Evolutionary conservation across 495 filamentous ascomycete species (phyloP).

Genomic region (Articulospora tetracladia): DNA sequence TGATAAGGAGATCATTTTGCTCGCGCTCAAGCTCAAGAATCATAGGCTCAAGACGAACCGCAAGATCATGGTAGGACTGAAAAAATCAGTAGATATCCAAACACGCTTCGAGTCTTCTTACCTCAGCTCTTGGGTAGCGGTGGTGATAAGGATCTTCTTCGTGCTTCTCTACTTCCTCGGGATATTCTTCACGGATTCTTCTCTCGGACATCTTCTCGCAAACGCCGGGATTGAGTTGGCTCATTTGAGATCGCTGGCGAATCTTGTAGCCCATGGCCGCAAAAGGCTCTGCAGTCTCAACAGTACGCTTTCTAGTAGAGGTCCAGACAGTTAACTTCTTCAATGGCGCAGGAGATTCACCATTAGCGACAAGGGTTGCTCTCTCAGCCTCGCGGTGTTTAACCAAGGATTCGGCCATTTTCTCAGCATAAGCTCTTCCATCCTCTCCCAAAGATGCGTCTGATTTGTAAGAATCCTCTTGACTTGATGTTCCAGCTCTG

Average conservation of each 20-base stretch:
- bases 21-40: constrained; percentile 97
- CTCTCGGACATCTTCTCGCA: constrained; percentile 84
- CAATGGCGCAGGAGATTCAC: constrained; percentile 62
- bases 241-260: constrained; percentile 89
- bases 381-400: constrained; percentile 79
- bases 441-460: constrained; percentile 81
- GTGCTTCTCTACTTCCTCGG: constrained; percentile 89
- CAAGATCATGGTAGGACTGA: constrained; percentile 93
- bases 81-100: constrained; percentile 27
- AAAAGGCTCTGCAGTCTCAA: constrained; percentile 85
- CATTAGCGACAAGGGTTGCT: constrained; percentile 60
- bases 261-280: constrained; percentile 76
- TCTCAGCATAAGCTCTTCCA: constrained; percentile 79
- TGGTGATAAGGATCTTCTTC: constrained; percentile 96
- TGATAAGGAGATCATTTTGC: constrained; percentile 93
- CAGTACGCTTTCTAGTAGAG: constrained; percentile 81
- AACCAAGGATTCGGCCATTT: constrained; percentile 80
- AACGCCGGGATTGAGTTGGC: constrained; percentile 92
- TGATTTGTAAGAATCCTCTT: constrained; percentile 84
- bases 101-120: constrained; percentile 33
- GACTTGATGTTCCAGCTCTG: constrained; percentile 62
- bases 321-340: constrained; percentile 92
- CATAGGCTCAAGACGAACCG: constrained; percentile 96
- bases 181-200: constrained; percentile 74
- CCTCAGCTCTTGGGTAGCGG: constrained; percentile 91